These are phyloP conservation scores for Coemansia sp. DNA, from an alignment of 192 early-diverging fungal genomes.

Conservation along the genomic window DNA sequence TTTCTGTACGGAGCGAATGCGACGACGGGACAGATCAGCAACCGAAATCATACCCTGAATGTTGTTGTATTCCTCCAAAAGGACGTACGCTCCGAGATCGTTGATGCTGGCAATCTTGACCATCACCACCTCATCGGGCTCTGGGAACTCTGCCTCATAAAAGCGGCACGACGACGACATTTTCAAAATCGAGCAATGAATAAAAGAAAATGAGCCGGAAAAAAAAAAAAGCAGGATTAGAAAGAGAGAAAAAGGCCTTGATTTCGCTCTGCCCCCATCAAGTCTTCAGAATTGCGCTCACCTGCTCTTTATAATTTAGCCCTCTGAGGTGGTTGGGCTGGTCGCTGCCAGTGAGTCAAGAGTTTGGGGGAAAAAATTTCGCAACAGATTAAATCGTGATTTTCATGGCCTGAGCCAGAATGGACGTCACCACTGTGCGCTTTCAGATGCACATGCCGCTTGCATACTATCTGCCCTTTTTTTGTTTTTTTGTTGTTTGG, in stretches of 20 bases:
- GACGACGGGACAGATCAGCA: slow-evolving; percentile 88
- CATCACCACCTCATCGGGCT: slow-evolving; percentile 95
- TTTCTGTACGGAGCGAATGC: slow-evolving; percentile 96
- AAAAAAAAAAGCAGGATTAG: background rate
- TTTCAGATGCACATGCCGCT: background rate
- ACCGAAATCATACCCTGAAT: slow-evolving; percentile 97
- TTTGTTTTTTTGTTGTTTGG: background rate
- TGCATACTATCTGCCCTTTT: background rate
- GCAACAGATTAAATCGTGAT: background rate
- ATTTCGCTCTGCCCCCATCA: background rate
- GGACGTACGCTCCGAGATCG: slow-evolving; percentile 89
- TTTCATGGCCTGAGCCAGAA: background rate
- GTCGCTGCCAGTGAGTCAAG: background rate
- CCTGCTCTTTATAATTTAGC: background rate
- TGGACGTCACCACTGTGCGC: background rate
- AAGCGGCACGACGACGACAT: slow-evolving; percentile 69
- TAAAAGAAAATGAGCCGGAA: background rate
- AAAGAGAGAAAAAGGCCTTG: background rate
- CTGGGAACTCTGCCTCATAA: slow-evolving; percentile 92
- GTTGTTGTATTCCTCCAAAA: slow-evolving; percentile 93
- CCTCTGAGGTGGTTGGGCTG: background rate
- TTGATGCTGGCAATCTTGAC: slow-evolving; percentile 92
- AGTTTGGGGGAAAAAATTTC: slow-evolving; percentile 8
- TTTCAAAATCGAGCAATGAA: background rate
- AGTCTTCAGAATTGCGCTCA: background rate